These are phyloP conservation scores for Cladophialophora psammophila DNA, from an alignment of 2,329 filamentous ascomycete genomes.

Conservation along the genomic window DNA sequence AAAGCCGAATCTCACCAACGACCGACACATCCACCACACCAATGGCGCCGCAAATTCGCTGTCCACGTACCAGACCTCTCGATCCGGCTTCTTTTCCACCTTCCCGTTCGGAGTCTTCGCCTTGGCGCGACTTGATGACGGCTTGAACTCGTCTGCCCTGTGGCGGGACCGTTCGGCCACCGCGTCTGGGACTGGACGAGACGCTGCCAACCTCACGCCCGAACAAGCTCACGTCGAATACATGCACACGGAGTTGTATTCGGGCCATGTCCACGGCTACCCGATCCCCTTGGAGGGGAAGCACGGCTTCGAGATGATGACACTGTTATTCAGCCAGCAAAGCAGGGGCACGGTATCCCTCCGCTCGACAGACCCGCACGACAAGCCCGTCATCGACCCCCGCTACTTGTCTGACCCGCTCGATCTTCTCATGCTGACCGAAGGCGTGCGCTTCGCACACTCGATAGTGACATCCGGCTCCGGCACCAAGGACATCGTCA, in stretches of 20 bases:
- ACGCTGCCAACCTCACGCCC: constrained; percentile 66
- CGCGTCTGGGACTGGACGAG: constrained; percentile 40
- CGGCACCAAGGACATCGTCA: constrained; percentile 65
- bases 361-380: constrained; percentile 55
- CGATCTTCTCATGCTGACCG: constrained; percentile 65
- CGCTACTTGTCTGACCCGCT: constrained; percentile 64
- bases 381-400: constrained; percentile 64
- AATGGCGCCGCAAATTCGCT: constrained; percentile 58
- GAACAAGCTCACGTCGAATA: constrained; percentile 68
- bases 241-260: constrained; percentile 65
- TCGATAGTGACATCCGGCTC: constrained; percentile 65
- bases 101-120: constrained; percentile 70
- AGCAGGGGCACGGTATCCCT: constrained; percentile 64
- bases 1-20: constrained; percentile 61
- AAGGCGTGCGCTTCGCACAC: constrained; percentile 65
- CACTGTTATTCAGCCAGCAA: constrained; percentile 63
- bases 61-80: constrained; percentile 64
- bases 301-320: constrained; percentile 64
- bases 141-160: constrained; percentile 47
- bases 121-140: constrained; percentile 66
- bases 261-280: constrained; percentile 5
- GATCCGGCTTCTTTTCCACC: constrained; percentile 64
- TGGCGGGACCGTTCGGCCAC: constrained; percentile 4
- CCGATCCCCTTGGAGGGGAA: constrained; percentile 53
- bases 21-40: constrained; percentile 62